Conservation (phyloP, 1,284 basidiomycete species). For the Leccinum subatratum region DNA sequence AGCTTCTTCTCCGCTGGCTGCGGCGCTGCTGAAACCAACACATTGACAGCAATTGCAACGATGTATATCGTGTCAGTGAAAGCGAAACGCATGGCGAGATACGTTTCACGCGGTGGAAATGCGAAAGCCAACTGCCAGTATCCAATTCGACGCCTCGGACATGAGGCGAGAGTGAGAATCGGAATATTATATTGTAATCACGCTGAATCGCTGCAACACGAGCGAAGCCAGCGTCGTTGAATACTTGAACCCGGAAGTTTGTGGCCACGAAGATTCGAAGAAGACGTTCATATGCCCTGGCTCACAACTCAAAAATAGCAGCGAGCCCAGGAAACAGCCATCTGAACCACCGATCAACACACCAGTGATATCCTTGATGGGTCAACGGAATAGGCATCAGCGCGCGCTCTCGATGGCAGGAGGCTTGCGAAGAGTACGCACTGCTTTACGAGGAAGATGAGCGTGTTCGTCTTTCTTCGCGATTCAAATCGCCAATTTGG, state of each 20-base stretch:
- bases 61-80: neutral
- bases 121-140: neutral
- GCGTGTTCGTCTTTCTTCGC: neutral
- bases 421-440: neutral
- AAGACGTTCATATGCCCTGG: neutral
- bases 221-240: neutral
- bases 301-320: neutral
- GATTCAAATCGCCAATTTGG: constrained; percentile 91
- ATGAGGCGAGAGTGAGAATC: neutral
- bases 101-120: neutral
- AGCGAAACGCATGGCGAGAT: neutral
- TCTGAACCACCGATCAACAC: neutral
- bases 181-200: neutral
- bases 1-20: no score
- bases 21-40: neutral
- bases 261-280: neutral
- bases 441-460: neutral
- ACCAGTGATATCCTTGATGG: neutral
- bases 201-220: neutral
- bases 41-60: neutral
- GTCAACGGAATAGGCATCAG: neutral
- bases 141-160: neutral
- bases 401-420: neutral
- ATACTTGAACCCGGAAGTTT: neutral
- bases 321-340: neutral